These are phyloP conservation scores for Cyberlindnera xylosilytica DNA, from an alignment of 805 yeast genomes.

Conservation along the genomic window DNA sequence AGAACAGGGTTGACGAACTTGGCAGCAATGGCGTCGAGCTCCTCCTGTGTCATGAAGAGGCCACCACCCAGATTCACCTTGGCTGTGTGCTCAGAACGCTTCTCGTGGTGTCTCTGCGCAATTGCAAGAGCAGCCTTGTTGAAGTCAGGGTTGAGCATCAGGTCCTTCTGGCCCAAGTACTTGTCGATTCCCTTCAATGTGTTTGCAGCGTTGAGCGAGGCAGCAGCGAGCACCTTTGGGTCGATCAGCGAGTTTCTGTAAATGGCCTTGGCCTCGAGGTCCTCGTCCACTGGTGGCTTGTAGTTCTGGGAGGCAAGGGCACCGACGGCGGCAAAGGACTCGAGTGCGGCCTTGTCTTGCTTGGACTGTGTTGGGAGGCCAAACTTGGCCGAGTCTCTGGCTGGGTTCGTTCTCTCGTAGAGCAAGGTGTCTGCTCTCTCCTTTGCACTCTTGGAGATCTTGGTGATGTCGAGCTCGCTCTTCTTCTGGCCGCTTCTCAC, in stretches of 20 bases:
- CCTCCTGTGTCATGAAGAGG: conserved; percentile 66
- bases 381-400: conserved; percentile 29
- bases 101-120: conserved; percentile 66
- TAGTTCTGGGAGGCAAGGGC: conserved; percentile 50
- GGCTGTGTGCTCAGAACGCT: conserved; percentile 46
- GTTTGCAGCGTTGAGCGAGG: conserved; percentile 46
- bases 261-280: conserved; percentile 40
- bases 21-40: conserved; percentile 76
- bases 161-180: conserved; percentile 37
- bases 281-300: conserved; percentile 36
- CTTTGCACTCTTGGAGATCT: conserved; percentile 47
- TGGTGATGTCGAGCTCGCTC: conserved; percentile 47
- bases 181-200: conserved; percentile 39
- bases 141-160: conserved; percentile 45
- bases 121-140: conserved; percentile 73
- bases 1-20: conserved; percentile 81
- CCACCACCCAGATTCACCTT: conserved; percentile 88
- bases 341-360: conserved; percentile 39
- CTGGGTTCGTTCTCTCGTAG: conserved; percentile 29
- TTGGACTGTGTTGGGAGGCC: conserved; percentile 42
- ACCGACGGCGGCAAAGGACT: conserved; percentile 50
- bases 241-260: conserved; percentile 36
- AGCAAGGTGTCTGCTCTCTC: conserved; percentile 34
- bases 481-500: conserved; percentile 38
- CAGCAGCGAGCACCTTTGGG: conserved; percentile 45